These are phyloP conservation scores for Chlorella sp. DNA, from an alignment of 139 green algal genomes.

Conservation along the genomic window DNA sequence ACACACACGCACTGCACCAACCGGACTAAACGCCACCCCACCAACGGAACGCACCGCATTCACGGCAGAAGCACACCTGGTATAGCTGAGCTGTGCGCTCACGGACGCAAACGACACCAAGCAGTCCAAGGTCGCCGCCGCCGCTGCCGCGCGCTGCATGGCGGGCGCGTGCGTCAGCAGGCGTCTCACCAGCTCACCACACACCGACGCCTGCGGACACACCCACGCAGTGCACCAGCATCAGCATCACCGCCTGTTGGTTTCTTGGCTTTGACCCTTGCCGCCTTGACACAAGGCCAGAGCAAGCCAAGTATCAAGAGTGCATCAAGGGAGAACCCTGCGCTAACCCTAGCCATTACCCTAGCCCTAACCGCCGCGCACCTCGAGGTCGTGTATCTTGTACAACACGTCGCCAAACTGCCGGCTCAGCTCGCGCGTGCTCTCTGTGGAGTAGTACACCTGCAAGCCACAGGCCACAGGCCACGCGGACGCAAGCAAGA, in stretches of 20 bases:
- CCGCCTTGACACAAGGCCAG: too few species aligned
- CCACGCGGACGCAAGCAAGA: not conserved
- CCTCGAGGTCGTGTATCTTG: constrained; percentile 78
- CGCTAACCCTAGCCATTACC: too few species aligned
- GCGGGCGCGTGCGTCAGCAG: constrained; percentile 29
- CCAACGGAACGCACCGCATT: too few species aligned
- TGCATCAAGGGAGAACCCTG: too few species aligned
- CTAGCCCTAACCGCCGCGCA: too few species aligned
- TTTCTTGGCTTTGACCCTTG: too few species aligned
- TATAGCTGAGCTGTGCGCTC: constrained; percentile 46
- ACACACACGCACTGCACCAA: too few species aligned
- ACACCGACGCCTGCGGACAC: constrained; percentile 48
- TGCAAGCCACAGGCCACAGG: not conserved
- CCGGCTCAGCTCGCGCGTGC: constrained; percentile 48
- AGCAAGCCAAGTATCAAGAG: too few species aligned
- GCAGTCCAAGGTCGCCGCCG: constrained; percentile 76
- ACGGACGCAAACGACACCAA: constrained; percentile 55
- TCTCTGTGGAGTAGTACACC: constrained; percentile 60
- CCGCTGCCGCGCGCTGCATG: constrained; percentile 34
- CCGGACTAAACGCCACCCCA: too few species aligned
- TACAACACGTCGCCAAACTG: constrained; percentile 72
- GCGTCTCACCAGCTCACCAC: constrained; percentile 47
- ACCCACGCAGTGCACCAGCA: too few species aligned
- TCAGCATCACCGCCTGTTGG: too few species aligned
- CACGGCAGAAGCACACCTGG: not conserved